Percentiles rank a stretch among this genome's conserved stretches.
Evolutionary conservation across 345 rosid genomes (phyloP).

Genomic region (Citrus glauca): DNA sequence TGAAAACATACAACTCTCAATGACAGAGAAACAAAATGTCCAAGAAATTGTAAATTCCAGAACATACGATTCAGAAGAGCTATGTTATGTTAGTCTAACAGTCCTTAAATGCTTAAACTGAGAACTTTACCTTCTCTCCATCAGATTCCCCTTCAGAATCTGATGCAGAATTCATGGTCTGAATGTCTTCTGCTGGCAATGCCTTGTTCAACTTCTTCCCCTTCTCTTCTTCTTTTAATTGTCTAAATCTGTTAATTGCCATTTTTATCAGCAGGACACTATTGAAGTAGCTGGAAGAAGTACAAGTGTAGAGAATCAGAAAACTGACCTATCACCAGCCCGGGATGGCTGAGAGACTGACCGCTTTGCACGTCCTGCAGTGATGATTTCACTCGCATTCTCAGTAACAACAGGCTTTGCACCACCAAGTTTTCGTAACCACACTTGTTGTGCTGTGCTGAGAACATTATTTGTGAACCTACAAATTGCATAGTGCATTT

Average conservation of each 20-base stretch:
- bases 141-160: conserved; percentile 62
- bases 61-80: neutral
- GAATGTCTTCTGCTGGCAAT: conserved; percentile 40
- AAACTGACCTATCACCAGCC: conserved; percentile 67
- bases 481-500: conserved; percentile 13
- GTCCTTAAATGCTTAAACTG: neutral
- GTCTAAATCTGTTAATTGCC: conserved; percentile 60
- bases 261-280: conserved; percentile 16
- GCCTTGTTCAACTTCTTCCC: conserved; percentile 55
- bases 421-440: conserved; percentile 95
- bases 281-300: conserved; percentile 7
- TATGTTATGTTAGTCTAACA: neutral
- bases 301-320: neutral
- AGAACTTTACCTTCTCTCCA: conserved; percentile 51
- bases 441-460: conserved; percentile 95
- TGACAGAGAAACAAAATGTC: neutral
- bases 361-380: conserved; percentile 92
- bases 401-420: conserved; percentile 79
- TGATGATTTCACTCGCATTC: conserved; percentile 80
- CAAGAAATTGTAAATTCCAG: neutral
- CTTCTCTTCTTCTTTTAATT: conserved; percentile 69
- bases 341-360: conserved; percentile 64
- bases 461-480: conserved; percentile 96
- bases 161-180: conserved; percentile 41
- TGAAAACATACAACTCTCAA: neutral